These are phyloP conservation scores for Biscogniauxia sp. DNA, from an alignment of 2,329 filamentous ascomycete genomes.

Conservation along the genomic window DNA sequence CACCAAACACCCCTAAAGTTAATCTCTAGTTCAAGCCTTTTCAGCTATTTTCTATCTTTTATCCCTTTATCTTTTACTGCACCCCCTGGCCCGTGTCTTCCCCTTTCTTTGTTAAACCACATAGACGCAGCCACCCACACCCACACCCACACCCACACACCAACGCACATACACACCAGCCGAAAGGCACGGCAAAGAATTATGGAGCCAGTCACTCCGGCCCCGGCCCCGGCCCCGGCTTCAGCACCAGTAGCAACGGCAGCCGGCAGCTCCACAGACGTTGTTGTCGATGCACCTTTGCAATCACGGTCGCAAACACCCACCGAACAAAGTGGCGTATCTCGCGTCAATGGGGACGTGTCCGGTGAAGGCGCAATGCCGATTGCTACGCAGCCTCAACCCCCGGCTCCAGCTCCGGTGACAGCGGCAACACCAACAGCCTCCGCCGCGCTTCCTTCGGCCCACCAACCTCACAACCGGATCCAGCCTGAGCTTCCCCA, in stretches of 20 bases:
- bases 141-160: background rate
- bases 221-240: too few relatives aligned
- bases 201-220: background rate
- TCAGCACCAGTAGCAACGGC: background rate
- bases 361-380: too few relatives aligned
- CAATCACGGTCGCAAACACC: background rate
- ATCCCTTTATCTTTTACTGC: too few relatives aligned
- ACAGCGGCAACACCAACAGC: background rate
- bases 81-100: too few relatives aligned
- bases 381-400: background rate
- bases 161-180: too few relatives aligned
- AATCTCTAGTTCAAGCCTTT: too few relatives aligned
- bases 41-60: too few relatives aligned
- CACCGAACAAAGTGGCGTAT: background rate
- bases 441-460: background rate
- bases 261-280: background rate
- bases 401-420: conserved; percentile 8
- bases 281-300: background rate
- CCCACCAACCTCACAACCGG: background rate
- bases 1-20: too few relatives aligned
- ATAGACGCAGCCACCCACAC: background rate
- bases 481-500: background rate
- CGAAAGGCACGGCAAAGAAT: background rate
- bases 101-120: too few relatives aligned
- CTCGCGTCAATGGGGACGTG: background rate